phyloP scores from a whole-genome alignment of 2,329 filamentous ascomycete species.

The Xylaria hypoxylon region DNA sequence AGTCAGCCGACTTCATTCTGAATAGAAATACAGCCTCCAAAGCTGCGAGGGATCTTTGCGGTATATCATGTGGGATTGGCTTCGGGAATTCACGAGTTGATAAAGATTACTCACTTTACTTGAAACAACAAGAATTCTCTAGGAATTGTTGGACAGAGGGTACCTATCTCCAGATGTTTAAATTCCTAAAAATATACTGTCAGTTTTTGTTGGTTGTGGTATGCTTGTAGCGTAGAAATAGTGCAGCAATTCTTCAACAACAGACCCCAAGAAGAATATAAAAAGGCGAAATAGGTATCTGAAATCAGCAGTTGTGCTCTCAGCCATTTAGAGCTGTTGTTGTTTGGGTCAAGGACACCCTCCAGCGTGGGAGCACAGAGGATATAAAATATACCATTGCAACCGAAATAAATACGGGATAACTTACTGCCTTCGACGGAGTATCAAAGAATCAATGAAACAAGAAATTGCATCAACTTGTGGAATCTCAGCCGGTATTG shows the following conservation, averaged over 20 bases:
- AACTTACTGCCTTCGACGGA: slow-evolving; percentile 7
- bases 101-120: slow-evolving; percentile 7
- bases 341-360: neutral
- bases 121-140: neutral
- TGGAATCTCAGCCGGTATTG: slow-evolving; percentile 5
- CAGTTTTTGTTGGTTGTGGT: neutral
- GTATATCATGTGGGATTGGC: neutral
- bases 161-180: neutral
- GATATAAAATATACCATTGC: neutral
- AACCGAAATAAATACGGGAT: neutral
- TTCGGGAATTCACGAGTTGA: neutral
- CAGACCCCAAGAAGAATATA: neutral
- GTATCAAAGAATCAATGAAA: neutral
- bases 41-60: neutral
- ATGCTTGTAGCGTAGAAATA: neutral
- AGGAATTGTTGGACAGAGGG: neutral
- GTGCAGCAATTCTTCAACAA: neutral
- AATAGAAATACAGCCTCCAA: neutral
- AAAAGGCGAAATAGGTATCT: neutral
- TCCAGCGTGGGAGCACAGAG: neutral
- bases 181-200: neutral
- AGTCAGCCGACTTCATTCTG: neutral
- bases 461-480: neutral
- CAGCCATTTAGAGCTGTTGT: neutral
- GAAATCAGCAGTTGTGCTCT: neutral